Evolutionary conservation across 306 rosid species (phyloP).

Genomic region (Glycine latifolia): DNA sequence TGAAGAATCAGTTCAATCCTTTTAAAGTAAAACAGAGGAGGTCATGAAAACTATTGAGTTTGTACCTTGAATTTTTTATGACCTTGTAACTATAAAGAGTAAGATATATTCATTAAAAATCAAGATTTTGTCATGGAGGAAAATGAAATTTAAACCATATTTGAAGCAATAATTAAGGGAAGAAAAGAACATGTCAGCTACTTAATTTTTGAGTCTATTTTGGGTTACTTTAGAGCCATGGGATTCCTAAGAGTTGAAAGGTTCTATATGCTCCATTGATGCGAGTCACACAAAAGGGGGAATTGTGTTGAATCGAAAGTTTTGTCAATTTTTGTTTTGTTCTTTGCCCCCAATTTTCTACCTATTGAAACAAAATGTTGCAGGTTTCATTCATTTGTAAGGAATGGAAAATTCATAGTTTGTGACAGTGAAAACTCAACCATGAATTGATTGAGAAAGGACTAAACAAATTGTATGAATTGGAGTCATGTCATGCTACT

Average conservation of each 20-base stretch:
- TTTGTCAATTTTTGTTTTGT: conserved; percentile 14
- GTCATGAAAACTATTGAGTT: conserved; percentile 55
- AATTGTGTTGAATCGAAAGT: conserved; percentile 3
- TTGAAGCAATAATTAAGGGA: conserved; percentile 2
- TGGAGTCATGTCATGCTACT: neutral
- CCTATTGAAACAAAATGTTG: conserved; percentile 8
- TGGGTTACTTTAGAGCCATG: neutral
- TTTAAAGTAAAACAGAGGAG: conserved; percentile 55
- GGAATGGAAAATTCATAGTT: neutral
- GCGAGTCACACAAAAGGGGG: neutral
- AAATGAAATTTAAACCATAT: neutral
- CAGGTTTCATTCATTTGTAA: conserved; percentile 13
- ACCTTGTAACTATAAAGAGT: neutral
- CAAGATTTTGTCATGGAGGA: neutral
- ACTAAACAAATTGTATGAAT: neutral
- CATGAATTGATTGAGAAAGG: neutral
- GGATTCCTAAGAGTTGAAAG: neutral
- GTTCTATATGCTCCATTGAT: conserved; percentile 9
- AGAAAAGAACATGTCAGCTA: conserved; percentile 2
- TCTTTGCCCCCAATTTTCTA: neutral
- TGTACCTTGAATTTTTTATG: conserved; percentile 46
- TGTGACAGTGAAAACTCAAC: conserved; percentile 20
- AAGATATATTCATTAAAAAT: neutral
- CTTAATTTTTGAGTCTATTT: neutral
- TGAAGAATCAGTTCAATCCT: conserved; percentile 48